phyloP scores from a whole-genome alignment of 1,284 basidiomycete species.

The Garcileccinum viscosum region DNA sequence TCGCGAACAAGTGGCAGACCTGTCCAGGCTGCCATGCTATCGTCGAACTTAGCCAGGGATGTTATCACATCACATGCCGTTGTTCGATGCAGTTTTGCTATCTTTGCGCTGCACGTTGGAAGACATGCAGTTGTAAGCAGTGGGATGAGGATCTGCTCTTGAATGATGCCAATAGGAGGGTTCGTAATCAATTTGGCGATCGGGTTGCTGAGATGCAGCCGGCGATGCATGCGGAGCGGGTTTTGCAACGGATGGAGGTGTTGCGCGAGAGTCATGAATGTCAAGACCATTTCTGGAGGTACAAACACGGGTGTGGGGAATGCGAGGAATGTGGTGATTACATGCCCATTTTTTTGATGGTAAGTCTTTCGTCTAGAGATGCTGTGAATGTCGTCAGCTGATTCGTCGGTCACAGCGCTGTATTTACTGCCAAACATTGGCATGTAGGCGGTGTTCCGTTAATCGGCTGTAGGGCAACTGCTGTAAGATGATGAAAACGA shows the following conservation, averaged over 20 bases:
- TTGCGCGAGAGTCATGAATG: constrained; percentile 43
- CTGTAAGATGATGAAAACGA: constrained; percentile 13
- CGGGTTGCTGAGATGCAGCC: constrained; percentile 19
- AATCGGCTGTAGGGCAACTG: constrained; percentile 28
- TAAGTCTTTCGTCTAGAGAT: constrained; percentile 21
- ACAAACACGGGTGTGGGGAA: constrained; percentile 34
- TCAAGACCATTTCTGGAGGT: constrained; percentile 29
- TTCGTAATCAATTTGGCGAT: constrained; percentile 32
- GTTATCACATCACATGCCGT: constrained; percentile 53
- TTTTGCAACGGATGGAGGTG: constrained; percentile 22
- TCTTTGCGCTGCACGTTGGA: constrained; percentile 47
- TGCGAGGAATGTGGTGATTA: constrained; percentile 41
- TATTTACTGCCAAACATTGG: constrained; percentile 33
- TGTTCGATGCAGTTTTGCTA: constrained; percentile 53
- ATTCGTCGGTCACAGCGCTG: constrained; percentile 37
- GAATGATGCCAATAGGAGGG: constrained; percentile 38
- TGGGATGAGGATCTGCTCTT: constrained; percentile 48
- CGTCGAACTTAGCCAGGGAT: constrained; percentile 48
- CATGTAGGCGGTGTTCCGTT: constrained; percentile 40
- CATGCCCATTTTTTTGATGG: constrained; percentile 39
- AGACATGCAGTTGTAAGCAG: constrained; percentile 44
- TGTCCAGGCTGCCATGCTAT: constrained; percentile 50
- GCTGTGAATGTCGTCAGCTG: neutral
- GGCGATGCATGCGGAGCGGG: constrained; percentile 22
- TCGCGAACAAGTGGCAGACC: constrained; percentile 44